These are phyloP conservation scores for Ophiostoma sp. DNA, from an alignment of 2,329 filamentous ascomycete species.

Conservation along the genomic window DNA sequence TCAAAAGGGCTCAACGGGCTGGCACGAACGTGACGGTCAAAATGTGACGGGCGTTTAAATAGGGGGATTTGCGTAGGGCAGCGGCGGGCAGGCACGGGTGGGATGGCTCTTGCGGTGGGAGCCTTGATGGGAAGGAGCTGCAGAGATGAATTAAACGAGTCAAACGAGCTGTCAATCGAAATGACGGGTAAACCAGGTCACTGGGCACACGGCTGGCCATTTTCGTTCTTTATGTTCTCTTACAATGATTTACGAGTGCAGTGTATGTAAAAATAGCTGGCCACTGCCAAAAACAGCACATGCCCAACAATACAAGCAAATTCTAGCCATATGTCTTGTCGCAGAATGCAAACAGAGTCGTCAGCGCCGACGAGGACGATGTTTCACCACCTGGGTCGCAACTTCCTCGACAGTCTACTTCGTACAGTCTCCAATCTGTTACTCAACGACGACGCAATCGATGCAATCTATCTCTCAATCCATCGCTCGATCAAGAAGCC, in stretches of 20 bases:
- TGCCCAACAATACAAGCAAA: neutral
- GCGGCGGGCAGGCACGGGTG: neutral
- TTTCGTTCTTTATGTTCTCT: neutral
- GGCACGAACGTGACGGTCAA: neutral
- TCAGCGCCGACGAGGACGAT: neutral
- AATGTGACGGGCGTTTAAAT: neutral
- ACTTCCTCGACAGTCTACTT: neutral
- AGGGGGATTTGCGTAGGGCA: neutral
- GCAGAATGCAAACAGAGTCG: neutral
- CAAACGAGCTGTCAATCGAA: neutral
- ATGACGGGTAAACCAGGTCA: slow-evolving; percentile 4
- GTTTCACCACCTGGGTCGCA: neutral
- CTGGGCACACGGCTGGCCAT: neutral
- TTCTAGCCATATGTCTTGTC: neutral
- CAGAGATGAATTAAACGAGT: neutral
- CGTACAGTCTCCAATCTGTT: neutral
- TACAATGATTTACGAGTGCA: neutral
- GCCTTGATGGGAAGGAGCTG: neutral
- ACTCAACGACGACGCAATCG: neutral
- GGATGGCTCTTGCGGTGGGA: neutral
- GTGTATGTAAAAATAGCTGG: neutral
- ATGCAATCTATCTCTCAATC: neutral
- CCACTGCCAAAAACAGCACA: neutral
- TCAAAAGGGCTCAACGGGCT: neutral
- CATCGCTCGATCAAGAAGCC: neutral